Conservation (phyloP, 2,329 filamentous ascomycete genomes). For the Endothia cerciana region DNA sequence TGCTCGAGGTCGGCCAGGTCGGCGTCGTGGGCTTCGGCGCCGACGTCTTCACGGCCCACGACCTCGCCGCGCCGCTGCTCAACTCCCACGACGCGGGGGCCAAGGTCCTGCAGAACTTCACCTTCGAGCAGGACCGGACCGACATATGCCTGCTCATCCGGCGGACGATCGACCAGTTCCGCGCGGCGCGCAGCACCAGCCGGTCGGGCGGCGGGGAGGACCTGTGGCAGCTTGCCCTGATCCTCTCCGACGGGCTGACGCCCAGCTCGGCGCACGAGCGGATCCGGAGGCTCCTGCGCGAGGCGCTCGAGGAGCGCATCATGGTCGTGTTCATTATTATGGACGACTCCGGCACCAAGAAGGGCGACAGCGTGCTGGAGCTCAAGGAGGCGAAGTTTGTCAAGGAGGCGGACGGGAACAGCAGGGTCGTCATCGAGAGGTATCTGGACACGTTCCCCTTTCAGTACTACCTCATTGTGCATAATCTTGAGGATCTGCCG, state of each 20-base stretch:
- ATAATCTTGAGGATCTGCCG: constrained; percentile 88
- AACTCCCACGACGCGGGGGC: constrained; percentile 76
- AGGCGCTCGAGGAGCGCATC: constrained; percentile 90
- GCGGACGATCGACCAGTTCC: constrained; percentile 80
- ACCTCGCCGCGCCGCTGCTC: constrained; percentile 82
- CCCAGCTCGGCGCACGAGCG: constrained; percentile 79
- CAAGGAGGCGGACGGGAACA: constrained; percentile 61
- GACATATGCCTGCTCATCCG: constrained; percentile 81
- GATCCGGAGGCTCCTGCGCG: constrained; percentile 79
- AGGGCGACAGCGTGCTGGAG: constrained; percentile 76
- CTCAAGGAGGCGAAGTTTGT: constrained; percentile 86
- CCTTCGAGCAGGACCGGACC: constrained; percentile 83
- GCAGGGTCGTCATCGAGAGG: constrained; percentile 78
- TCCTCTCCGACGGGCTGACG: constrained; percentile 92
- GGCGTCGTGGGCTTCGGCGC: constrained; percentile 88
- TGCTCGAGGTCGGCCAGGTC: constrained; percentile 95
- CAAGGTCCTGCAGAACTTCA: constrained; percentile 82
- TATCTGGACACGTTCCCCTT: constrained; percentile 98
- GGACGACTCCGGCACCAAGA: constrained; percentile 60
- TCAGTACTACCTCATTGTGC: constrained; percentile 93
- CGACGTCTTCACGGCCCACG: constrained; percentile 81
- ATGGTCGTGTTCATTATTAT: constrained; percentile 99
- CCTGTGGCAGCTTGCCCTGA: constrained; percentile 92
- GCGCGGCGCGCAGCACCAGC: constrained; percentile 64
- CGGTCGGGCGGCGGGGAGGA: constrained; percentile 59